Evolutionary conservation across 169 alveolate species (phyloP), one percentile per base, ranked within the genome.

Genomic region (Cryptosporidium sp.): DNA sequence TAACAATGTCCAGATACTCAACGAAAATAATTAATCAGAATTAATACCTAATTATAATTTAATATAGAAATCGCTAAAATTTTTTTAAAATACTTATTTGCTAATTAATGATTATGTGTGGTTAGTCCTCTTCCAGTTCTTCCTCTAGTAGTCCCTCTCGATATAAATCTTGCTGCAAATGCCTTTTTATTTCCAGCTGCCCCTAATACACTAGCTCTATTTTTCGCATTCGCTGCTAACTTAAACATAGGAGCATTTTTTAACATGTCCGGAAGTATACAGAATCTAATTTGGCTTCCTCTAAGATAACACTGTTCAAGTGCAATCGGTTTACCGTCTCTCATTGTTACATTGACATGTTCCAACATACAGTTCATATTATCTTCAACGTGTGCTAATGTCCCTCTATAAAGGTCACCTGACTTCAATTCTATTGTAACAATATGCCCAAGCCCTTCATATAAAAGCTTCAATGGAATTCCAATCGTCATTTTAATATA

Each of bases 171-270:
- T 87, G 91, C 91, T 50, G 94, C 94, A 84, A 87, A 92, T 41
- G 93, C 95, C 45, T 93, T 93, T 84, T 93, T 92, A 80, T 92
- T 92, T 39, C 95, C 93, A 31, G 94, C 93, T 31, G 93, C 92
- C 6, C 96, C 96, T 59, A 94, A 89, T 65, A 92, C 85, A 65
- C 87, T 87, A 62, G 94, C 91, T 86, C 93, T 89, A n/a, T 93
- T 84, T 71, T 93, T 93, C 18, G 94, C 68, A 80, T 89, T 92
- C 84, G 92, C 95, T 35, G 84, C 84, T 48, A 89, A 45, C 92
- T 97, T 98, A 93, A 98, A 98, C 99, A 98, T 98, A 10, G 99
- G 99, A 3, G 99, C 99, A 92, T 98, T 98, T 91, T 98, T 96
- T 16, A 98, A 95, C 99, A 98, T 98, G 91, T 98, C 99, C 10